Conservation (phyloP, 2,329 filamentous ascomycete species). For the Clonostachys rosea region DNA sequence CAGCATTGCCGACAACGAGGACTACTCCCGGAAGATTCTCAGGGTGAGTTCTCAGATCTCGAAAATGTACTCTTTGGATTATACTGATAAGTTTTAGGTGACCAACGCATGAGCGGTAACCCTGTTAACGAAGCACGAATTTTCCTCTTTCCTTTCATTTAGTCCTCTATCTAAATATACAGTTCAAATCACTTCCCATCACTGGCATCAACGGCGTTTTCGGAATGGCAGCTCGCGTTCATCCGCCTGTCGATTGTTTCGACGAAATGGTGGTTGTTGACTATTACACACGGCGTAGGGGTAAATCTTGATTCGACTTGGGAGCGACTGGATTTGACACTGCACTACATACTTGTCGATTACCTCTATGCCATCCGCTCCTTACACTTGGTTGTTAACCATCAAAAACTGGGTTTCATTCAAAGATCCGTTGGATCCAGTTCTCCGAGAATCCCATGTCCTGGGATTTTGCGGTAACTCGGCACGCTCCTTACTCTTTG, state of each 20-base stretch:
- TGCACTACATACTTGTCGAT: conserved; percentile 12
- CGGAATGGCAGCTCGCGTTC: conserved; percentile 30
- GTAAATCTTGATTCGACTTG: conserved; percentile 15
- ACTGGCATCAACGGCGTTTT: conserved; percentile 37
- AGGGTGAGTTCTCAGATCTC: conserved; percentile 58
- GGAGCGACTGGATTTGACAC: conserved; percentile 8
- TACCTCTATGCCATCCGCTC: conserved; percentile 32
- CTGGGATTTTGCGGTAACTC: neutral
- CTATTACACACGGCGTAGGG: conserved; percentile 28
- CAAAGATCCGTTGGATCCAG: neutral
- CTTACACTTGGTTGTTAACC: conserved; percentile 12
- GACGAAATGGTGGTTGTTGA: conserved; percentile 29
- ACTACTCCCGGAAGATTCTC: conserved; percentile 93
- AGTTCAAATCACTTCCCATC: conserved; percentile 10
- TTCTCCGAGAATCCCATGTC: neutral
- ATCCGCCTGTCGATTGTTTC: conserved; percentile 21
- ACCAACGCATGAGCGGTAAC: conserved; percentile 49
- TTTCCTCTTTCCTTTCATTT: conserved; percentile 6
- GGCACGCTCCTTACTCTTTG: too few relatives aligned
- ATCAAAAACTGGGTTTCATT: too few relatives aligned
- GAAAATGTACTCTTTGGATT: neutral
- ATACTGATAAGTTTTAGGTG: conserved; percentile 29
- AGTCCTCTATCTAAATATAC: conserved; percentile 4
- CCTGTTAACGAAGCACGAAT: conserved; percentile 30
- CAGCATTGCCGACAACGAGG: conserved; percentile 94